Percentiles rank a stretch among this genome's conserved stretches.
These are phyloP conservation scores for Lithocarpus polystachyus DNA, from an alignment of 306 rosid species.

Conservation along the genomic window DNA sequence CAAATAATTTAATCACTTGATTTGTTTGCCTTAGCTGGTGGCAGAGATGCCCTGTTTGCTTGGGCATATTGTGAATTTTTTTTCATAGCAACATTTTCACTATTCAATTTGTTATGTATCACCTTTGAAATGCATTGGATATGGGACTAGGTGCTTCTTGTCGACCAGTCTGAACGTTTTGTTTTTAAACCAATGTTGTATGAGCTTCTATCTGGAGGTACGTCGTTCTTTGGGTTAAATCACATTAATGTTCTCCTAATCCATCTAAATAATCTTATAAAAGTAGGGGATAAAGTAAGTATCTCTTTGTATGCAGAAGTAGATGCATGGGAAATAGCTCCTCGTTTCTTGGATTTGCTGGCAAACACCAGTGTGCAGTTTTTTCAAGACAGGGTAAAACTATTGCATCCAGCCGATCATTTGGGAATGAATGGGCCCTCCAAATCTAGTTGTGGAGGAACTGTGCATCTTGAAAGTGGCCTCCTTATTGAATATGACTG, in stretches of 20 bases:
- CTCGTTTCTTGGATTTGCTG: constrained; percentile 82
- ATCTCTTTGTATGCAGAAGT: constrained; percentile 57
- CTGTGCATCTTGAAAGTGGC: constrained; percentile 88
- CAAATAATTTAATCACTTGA: background rate
- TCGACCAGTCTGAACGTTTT: constrained; percentile 57
- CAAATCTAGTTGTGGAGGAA: constrained; percentile 60
- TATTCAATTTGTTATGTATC: background rate
- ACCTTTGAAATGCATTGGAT: constrained; percentile 2
- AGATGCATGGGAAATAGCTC: constrained; percentile 98
- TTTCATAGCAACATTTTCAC: background rate
- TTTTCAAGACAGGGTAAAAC: constrained; percentile 76
- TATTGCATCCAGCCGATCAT: constrained; percentile 60
- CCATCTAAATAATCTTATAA: background rate
- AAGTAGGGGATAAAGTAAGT: background rate
- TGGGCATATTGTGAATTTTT: background rate
- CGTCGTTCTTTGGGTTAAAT: constrained; percentile 19
- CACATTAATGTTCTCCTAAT: constrained; percentile 12
- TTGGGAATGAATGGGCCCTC: constrained; percentile 47
- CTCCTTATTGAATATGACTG: constrained; percentile 92
- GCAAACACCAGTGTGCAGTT: constrained; percentile 69
- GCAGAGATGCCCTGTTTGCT: too few relatives aligned
- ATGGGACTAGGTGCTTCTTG: constrained; percentile 45
- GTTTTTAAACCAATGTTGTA: constrained; percentile 87
- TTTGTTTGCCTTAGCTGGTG: background rate
- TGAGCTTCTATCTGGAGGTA: constrained; percentile 96